phyloP scores from a whole-genome alignment of 2,329 filamentous ascomycete genomes.

The Pseudogymnoascus sp. region DNA sequence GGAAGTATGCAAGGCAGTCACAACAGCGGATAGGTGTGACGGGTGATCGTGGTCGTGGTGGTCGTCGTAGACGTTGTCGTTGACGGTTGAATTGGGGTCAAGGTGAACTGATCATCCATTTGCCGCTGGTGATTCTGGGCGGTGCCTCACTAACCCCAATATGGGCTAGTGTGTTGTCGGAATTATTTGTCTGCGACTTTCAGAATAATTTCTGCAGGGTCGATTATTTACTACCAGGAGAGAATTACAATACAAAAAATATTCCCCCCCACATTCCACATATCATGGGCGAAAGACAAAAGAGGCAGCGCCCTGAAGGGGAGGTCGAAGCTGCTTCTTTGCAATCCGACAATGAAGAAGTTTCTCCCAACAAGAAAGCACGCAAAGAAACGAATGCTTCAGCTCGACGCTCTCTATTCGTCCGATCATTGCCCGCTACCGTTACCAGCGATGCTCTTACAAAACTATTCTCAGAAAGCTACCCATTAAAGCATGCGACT shows the following conservation, averaged over 20 bases:
- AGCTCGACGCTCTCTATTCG: slow-evolving; percentile 67
- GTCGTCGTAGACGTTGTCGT: background rate
- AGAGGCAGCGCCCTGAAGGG: slow-evolving; percentile 24
- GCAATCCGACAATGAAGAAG: slow-evolving; percentile 17
- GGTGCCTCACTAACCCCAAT: slow-evolving; percentile 9
- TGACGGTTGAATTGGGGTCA: slow-evolving; percentile 3
- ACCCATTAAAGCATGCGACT: slow-evolving; percentile 91
- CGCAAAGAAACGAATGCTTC: slow-evolving; percentile 46
- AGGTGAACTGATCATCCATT: slow-evolving; percentile 8
- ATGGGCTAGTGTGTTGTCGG: background rate
- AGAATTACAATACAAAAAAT: background rate
- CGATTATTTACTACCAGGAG: slow-evolving; percentile 7
- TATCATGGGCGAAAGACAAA: slow-evolving; percentile 14
- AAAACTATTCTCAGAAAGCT: slow-evolving; percentile 87
- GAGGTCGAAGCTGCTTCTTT: slow-evolving; percentile 15
- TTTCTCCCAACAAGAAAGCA: slow-evolving; percentile 45
- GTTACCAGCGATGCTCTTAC: slow-evolving; percentile 78
- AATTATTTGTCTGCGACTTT: slow-evolving; percentile 11
- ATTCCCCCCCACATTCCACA: background rate
- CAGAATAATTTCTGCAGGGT: slow-evolving; percentile 10
- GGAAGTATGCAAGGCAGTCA: background rate
- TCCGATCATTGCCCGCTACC: slow-evolving; percentile 72
- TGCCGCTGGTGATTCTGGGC: slow-evolving; percentile 3
- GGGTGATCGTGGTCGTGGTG: background rate
- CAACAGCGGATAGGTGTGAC: background rate